Base-by-base conservation (phyloP, 495 filamentous ascomycete species). In the Talaromyces proteolyticus region DNA sequence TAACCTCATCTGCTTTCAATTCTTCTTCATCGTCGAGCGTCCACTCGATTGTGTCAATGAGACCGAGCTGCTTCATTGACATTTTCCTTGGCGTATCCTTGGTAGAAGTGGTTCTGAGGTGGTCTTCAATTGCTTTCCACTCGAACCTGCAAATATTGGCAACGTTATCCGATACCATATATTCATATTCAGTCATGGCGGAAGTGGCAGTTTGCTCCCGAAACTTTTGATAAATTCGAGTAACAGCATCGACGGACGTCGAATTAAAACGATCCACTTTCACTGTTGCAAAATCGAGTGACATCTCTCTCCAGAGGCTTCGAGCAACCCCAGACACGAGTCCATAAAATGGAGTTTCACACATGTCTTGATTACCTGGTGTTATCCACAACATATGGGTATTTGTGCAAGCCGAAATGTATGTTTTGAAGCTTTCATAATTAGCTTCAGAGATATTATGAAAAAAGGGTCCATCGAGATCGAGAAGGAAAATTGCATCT, bases 341-440 rank as follows among this genome's bases (percentile, higher is more conserved):
- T 0, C 47, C 58, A 50, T 60, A 73, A 2, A 59, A 23, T 0
- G 77, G 75, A 29, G 77, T 64, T 0, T 42, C 14, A 37, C 69
- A 73, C 1, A 44, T 18, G 1, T 62, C 52, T 44, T 77, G 72
- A 10, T 54, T 42, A 1, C 57, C 34, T 0, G 43, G 44, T 2
- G 74, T 77, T 7, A 78, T 14, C 77, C 76, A 79, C 0, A 79
- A 29, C 8, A 68, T 16, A 2, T 54, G 55, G 19, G 56, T 46
- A 12, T 18, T 7, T 6, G 44, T 18, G 1, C 45, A 52, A 22
- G 46, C 64, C 44, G 68, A 38, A n/a, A 65, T 24, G 8, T 46
- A 60, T 4, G 22, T 18, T 36, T 61, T 46, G 40, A 71, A 64
- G 2, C 8, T 8, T 0, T 26, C 20, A 21, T 61, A 61, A 0